These are phyloP conservation scores for Apostasia shenzhenica DNA, from an alignment of 106 monocot genomes.

Conservation along the genomic window DNA sequence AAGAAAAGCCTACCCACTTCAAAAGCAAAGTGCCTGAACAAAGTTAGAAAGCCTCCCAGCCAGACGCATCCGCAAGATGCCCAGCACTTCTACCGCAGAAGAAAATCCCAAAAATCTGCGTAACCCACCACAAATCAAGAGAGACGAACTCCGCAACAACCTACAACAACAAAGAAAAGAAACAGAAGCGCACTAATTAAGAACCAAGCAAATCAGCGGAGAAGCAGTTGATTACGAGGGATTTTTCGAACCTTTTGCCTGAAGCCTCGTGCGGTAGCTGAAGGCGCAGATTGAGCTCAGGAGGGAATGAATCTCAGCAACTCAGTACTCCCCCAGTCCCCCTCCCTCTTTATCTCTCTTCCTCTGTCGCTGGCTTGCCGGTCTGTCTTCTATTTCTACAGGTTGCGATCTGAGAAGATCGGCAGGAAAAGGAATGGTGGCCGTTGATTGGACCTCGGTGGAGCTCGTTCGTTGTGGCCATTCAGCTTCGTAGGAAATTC, in stretches of 20 bases:
- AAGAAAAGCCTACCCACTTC: not conserved
- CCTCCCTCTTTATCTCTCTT: not conserved
- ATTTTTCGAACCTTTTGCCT: not conserved
- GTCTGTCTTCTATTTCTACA: slow-evolving; percentile 2
- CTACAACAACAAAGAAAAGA: not conserved
- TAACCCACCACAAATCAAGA: slow-evolving; percentile 5
- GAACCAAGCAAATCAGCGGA: not conserved
- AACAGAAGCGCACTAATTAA: not conserved
- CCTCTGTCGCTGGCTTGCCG: not conserved
- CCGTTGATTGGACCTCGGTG: slow-evolving; percentile 34
- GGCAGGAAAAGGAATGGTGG: slow-evolving; percentile 1
- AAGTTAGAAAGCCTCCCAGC: not conserved
- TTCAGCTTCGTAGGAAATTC: slow-evolving; percentile 11
- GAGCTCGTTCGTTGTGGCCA: slow-evolving; percentile 27
- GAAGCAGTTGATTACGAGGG: not conserved
- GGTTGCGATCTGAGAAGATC: slow-evolving; percentile 3
- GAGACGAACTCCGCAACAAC: not conserved
- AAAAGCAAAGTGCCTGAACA: not conserved
- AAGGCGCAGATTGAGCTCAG: not conserved
- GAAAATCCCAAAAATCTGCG: not conserved
- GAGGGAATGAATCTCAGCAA: not conserved
- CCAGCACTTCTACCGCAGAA: not conserved
- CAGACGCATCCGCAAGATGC: not conserved
- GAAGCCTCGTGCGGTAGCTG: not conserved
- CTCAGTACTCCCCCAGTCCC: not conserved